Conservation (phyloP, 768 basidiomycete species). For the Tephrocybe rancida region DNA sequence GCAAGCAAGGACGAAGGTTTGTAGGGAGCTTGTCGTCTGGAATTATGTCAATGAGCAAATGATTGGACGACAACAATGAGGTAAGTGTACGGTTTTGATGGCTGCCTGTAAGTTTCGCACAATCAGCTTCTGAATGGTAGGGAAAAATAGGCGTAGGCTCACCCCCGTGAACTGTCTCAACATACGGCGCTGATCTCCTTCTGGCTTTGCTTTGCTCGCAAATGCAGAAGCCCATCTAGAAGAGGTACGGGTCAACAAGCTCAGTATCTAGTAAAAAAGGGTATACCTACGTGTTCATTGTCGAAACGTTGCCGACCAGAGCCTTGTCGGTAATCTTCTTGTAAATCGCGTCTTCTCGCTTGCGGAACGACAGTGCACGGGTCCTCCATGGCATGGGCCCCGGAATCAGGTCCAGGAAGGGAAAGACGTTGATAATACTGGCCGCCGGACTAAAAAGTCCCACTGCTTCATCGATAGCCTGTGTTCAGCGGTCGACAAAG, state of each 20-base stretch:
- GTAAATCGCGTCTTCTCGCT: not conserved
- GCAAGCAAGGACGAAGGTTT: conserved; percentile 41
- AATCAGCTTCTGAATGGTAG: too few species aligned
- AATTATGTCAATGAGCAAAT: not conserved
- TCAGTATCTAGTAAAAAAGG: too few species aligned
- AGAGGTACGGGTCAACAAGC: too few species aligned
- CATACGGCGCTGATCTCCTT: not conserved
- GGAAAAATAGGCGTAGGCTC: too few species aligned
- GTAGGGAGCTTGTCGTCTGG: conserved; percentile 28
- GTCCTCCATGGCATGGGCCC: not conserved
- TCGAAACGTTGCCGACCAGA: not conserved
- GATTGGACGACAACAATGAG: too few species aligned
- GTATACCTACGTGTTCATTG: not conserved
- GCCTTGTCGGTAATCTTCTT: not conserved
- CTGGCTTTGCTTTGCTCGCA: not conserved
- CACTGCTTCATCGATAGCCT: not conserved
- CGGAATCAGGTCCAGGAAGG: not conserved
- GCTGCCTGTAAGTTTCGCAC: too few species aligned
- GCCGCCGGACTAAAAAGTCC: not conserved
- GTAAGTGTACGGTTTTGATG: too few species aligned
- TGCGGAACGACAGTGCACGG: not conserved
- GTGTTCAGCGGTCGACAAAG: not conserved
- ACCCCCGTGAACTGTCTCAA: too few species aligned
- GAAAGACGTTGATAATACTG: not conserved
- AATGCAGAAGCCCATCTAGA: not conserved